Conservation (phyloP, 2,329 filamentous ascomycete genomes). For the Diplodia scrobiculata region DNA sequence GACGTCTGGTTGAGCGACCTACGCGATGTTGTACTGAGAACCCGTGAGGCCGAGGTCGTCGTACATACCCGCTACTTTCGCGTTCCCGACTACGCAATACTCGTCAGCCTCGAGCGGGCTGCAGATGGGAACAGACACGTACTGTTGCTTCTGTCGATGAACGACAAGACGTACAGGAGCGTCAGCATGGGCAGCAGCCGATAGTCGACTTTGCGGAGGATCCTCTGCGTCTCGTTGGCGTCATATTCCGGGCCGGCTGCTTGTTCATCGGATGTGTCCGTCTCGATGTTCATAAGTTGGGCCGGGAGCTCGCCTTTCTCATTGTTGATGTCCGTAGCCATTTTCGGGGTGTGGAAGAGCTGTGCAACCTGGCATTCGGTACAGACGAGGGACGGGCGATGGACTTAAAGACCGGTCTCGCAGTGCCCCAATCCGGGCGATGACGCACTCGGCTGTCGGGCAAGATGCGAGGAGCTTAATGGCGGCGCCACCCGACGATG, state of each 20-base stretch:
- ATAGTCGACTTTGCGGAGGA: constrained; percentile 35
- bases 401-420: no score
- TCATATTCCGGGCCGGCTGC: not conserved
- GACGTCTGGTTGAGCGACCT: not conserved
- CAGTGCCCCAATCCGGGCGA: no score
- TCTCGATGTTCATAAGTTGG: not conserved
- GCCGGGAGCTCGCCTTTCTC: not conserved
- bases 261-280: not conserved
- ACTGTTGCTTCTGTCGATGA: constrained; percentile 45
- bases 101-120: not conserved
- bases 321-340: not conserved
- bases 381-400: no score
- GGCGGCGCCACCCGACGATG: no score
- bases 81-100: constrained; percentile 45
- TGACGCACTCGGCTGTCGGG: no score
- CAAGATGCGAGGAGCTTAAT: no score
- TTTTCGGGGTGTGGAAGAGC: not conserved
- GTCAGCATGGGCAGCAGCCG: constrained; percentile 37
- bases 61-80: constrained; percentile 40
- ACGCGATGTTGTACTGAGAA: constrained; percentile 63
- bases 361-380: no score
- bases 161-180: constrained; percentile 46
- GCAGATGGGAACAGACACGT: not conserved
- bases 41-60: constrained; percentile 42
- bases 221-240: constrained; percentile 32